These are phyloP conservation scores for Ceratocystis variospora DNA, from an alignment of 2,329 filamentous ascomycete genomes.

Conservation along the genomic window DNA sequence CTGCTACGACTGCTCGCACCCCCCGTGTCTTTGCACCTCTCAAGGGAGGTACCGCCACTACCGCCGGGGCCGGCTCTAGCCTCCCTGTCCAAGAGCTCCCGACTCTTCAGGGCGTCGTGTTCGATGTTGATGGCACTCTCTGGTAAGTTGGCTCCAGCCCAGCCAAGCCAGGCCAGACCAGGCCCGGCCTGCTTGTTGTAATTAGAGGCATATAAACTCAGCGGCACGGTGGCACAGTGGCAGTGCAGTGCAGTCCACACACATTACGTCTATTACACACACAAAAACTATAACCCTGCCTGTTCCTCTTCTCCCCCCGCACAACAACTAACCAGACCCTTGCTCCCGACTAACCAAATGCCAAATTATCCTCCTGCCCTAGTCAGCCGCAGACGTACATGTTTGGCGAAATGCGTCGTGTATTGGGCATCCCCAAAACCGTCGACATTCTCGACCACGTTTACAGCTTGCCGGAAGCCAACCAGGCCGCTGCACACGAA, in stretches of 20 bases:
- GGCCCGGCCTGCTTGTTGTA: neutral
- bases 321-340: neutral
- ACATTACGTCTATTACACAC: no score
- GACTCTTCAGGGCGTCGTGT: slow-evolving; percentile 50
- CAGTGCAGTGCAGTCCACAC: neutral
- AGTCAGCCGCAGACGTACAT: slow-evolving; percentile 91
- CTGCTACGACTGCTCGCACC: neutral
- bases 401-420: slow-evolving; percentile 74
- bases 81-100: slow-evolving; percentile 25
- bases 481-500: slow-evolving; percentile 51
- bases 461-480: slow-evolving; percentile 50
- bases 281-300: neutral
- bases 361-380: neutral
- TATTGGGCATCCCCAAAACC: slow-evolving; percentile 56
- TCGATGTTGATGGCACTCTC: slow-evolving; percentile 90
- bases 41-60: slow-evolving; percentile 26
- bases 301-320: neutral
- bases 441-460: slow-evolving; percentile 85
- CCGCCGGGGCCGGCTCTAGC: slow-evolving; percentile 18
- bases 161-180: neutral
- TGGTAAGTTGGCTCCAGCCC: slow-evolving; percentile 48
- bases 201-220: neutral
- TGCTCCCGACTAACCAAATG: slow-evolving; percentile 3
- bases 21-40: slow-evolving; percentile 40
- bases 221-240: neutral